phyloP scores from a whole-genome alignment of 108 stramenopile genomes.

The Licmophora abbreviata region DNA sequence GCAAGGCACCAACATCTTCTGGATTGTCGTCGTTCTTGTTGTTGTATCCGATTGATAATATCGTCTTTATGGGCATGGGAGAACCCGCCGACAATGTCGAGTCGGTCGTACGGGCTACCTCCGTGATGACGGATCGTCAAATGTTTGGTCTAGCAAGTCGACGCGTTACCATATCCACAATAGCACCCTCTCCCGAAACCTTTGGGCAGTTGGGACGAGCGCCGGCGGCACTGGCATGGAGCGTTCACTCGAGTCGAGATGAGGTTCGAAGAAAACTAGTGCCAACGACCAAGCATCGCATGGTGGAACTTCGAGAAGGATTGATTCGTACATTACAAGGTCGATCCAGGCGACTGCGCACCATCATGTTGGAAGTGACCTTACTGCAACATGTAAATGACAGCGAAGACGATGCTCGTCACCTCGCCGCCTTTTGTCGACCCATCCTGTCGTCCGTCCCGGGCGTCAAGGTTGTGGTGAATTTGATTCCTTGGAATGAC shows the following conservation, averaged over 20 bases:
- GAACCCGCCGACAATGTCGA: slow-evolving; percentile 70
- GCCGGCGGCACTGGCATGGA: slow-evolving; percentile 62
- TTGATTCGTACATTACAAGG: slow-evolving; percentile 39
- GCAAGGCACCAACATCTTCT: background rate
- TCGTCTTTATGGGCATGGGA: slow-evolving; percentile 89
- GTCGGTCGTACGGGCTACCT: slow-evolving; percentile 35
- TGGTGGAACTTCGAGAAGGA: slow-evolving; percentile 63
- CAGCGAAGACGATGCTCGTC: slow-evolving; percentile 56
- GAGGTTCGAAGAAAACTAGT: slow-evolving; percentile 58
- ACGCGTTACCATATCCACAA: slow-evolving; percentile 77
- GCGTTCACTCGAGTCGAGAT: slow-evolving; percentile 68
- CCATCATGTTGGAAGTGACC: slow-evolving; percentile 72
- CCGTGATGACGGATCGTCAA: slow-evolving; percentile 31
- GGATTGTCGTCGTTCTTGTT: slow-evolving; percentile 2
- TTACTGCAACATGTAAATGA: slow-evolving; percentile 82
- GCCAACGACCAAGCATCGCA: slow-evolving; percentile 65
- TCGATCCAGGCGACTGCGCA: slow-evolving; percentile 22
- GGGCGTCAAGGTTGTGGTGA: slow-evolving; percentile 60
- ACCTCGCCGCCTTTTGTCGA: slow-evolving; percentile 61
- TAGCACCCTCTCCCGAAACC: slow-evolving; percentile 59
- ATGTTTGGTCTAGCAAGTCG: slow-evolving; percentile 43
- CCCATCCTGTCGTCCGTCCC: slow-evolving; percentile 37
- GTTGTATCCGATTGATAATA: slow-evolving; percentile 43
- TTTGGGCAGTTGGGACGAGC: slow-evolving; percentile 31
- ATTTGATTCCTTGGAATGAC: slow-evolving; percentile 79